Conservation (phyloP, 2,329 filamentous ascomycete genomes). For the Fusarium sp. region DNA sequence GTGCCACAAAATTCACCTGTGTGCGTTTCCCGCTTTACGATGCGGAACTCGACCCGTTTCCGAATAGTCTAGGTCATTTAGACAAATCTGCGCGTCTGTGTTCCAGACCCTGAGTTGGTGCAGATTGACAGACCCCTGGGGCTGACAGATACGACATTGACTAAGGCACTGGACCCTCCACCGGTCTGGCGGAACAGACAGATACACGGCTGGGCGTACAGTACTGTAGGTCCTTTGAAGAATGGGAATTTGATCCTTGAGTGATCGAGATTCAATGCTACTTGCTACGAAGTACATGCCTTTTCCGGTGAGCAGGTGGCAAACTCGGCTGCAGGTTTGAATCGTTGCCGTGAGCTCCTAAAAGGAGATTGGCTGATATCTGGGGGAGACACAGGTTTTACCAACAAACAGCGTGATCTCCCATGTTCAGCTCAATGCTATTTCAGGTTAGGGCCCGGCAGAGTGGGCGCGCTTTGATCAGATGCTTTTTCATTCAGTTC, state of each 20-base stretch:
- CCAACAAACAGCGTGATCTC: background rate
- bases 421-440: background rate
- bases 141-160: conserved; percentile 5
- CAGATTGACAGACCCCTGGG: conserved; percentile 9
- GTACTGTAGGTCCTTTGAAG: background rate
- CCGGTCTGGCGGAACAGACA: conserved; percentile 13
- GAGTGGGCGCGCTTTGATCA: background rate
- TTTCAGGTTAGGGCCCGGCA: background rate
- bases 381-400: conserved; percentile 10
- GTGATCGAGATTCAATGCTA: background rate
- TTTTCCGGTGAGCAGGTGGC: conserved; percentile 26
- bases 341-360: conserved; percentile 14
- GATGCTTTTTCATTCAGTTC: background rate
- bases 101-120: conserved; percentile 14
- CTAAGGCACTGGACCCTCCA: conserved; percentile 13
- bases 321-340: conserved; percentile 26
- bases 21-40: background rate
- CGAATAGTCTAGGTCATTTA: background rate
- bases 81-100: background rate
- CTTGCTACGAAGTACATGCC: conserved; percentile 27
- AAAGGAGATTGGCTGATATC: conserved; percentile 4
- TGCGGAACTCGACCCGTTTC: background rate
- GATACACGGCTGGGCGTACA: background rate
- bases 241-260: conserved; percentile 13
- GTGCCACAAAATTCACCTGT: background rate